Evolutionary conservation across 1,139 yeast genomes (phyloP), one percentile per base, ranked within the genome.

Genomic region (Hyphopichia buzzinii): DNA sequence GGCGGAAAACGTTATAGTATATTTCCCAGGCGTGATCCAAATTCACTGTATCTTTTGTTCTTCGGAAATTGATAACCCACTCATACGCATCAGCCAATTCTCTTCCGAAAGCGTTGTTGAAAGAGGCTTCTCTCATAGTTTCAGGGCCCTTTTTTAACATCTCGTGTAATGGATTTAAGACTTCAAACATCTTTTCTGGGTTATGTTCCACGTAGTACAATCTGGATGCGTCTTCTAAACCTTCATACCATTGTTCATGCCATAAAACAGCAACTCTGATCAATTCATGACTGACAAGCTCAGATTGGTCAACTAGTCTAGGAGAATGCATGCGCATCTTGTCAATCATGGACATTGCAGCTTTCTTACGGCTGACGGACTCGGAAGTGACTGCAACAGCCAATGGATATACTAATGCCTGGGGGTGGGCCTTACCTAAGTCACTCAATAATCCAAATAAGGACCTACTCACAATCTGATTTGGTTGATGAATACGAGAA

Each of bases 171-270:
- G 97, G 97, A 46, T 88, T 96, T 36, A 94, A 64, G 1, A 90
- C 90, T 21, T 86, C 83, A 61, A 85, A 85, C 97, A 92, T 94
- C 56, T 88, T 89, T 39, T 89, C 96, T 8, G 94, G 85, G 54
- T 92, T 88, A 50, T 88, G 94, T 44, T 94, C 98, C 26, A 96
- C 96, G 60, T 89, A 92, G 66, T 85, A 94, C 38, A 86, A 75
- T 41, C 97, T 73, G 3, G 96, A 89, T 1, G 98, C 98, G 64
- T 92, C 97, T 56, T 94, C 99, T 28, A 94, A 68, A 2, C 96
- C 97, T 62, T 90, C 98, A 51, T 90, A 90, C 98, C 99, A 94
- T 57, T 85, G 85, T 54, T 94, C 99, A 51, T 89, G 96, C 97
- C 98, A 90, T 44, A 92, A 66, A 2, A 92, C 97, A 1, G 97